A percentile compares a stretch with the other conserved stretches of the same genome.
Conservation (phyloP, 208 protist genomes). For the Giardia duodenalis region DNA sequence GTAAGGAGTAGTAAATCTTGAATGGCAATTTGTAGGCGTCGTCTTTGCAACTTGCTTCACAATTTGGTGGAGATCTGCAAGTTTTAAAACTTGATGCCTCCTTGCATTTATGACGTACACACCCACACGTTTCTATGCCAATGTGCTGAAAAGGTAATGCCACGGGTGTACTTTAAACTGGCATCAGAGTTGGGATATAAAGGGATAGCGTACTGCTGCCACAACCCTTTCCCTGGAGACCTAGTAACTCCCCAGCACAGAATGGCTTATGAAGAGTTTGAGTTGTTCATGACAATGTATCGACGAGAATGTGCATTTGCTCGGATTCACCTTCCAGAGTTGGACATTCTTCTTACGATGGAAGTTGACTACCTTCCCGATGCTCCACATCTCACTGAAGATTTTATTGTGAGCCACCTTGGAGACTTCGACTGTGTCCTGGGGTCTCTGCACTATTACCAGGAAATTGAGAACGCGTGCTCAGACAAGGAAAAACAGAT, state of each 20-base stretch:
- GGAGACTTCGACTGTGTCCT: conserved; percentile 21
- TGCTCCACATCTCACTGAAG: not conserved
- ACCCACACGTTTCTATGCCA: conserved; percentile 18
- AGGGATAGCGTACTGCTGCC: conserved; percentile 16
- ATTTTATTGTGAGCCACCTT: not conserved
- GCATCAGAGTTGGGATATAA: not conserved
- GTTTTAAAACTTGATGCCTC: not conserved
- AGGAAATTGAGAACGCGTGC: not conserved
- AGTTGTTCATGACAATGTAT: not conserved
- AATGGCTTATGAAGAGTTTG: conserved; percentile 13
- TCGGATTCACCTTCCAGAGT: not conserved
- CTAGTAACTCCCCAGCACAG: not conserved
- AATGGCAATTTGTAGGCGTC: too few species aligned
- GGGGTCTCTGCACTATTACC: conserved; percentile 22
- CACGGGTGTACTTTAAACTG: not conserved
- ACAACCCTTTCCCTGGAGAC: not conserved
- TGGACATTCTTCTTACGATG: not conserved
- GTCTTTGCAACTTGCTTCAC: too few species aligned
- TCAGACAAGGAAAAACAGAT: not conserved
- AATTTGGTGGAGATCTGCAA: too few species aligned
- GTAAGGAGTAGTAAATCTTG: too few species aligned
- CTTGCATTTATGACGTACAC: conserved; percentile 20
- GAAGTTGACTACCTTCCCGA: conserved; percentile 16
- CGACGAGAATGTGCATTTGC: not conserved
- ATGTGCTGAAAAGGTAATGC: conserved; percentile 12